Conservation (phyloP, 805 yeast species). For the Lachancea sp. region DNA sequence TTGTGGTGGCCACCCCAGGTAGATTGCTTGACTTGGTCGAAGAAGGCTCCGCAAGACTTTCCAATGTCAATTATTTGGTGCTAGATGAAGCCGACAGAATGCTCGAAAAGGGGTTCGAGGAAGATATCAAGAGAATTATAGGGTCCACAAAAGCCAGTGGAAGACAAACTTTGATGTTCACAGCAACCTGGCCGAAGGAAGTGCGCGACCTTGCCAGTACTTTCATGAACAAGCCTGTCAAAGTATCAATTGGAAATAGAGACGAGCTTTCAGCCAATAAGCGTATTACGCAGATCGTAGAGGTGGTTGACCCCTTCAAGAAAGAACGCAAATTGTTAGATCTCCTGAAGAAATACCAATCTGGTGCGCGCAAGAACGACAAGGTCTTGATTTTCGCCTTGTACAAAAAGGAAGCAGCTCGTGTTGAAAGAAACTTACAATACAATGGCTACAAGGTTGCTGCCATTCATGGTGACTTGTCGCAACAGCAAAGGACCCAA, state of each 20-base stretch:
- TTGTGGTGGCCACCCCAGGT: conserved; percentile 98
- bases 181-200: conserved; percentile 99
- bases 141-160: conserved; percentile 44
- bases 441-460: conserved; percentile 75
- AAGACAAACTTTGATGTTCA: conserved; percentile 95
- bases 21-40: conserved; percentile 84
- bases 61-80: conserved; percentile 67
- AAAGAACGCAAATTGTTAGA: conserved; percentile 75
- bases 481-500: conserved; percentile 84
- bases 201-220: conserved; percentile 86
- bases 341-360: conserved; percentile 66
- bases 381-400: conserved; percentile 88
- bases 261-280: conserved; percentile 94
- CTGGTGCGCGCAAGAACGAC: conserved; percentile 60
- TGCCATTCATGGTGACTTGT: conserved; percentile 93
- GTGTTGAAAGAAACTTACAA: conserved; percentile 72
- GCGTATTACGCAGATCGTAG: conserved; percentile 88
- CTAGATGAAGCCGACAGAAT: conserved; percentile 98
- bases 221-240: conserved; percentile 81
- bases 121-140: conserved; percentile 83
- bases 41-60: conserved; percentile 74
- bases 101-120: conserved; percentile 97
- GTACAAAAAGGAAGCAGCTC: conserved; percentile 92
- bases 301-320: conserved; percentile 74
- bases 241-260: conserved; percentile 87